These are phyloP conservation scores for Yamadazyma jaroonii DNA, from an alignment of 1,139 yeast species.

Conservation along the genomic window DNA sequence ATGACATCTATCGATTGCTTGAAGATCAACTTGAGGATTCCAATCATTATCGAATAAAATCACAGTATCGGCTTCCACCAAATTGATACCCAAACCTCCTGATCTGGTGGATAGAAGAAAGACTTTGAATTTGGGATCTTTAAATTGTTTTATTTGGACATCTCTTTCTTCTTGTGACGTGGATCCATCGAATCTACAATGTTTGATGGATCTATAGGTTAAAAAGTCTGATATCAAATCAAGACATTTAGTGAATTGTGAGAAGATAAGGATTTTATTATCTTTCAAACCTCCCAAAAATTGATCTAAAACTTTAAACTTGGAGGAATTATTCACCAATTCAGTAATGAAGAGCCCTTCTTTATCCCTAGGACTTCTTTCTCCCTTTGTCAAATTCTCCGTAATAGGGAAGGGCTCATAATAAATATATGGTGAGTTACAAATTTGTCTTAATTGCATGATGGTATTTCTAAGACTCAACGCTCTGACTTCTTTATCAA, in stretches of 20 bases:
- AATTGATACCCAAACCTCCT: constrained; percentile 90
- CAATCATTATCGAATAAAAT: constrained; percentile 90
- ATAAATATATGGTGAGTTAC: constrained; percentile 81
- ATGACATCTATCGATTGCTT: constrained; percentile 95
- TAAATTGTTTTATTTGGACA: constrained; percentile 57
- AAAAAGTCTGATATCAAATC: constrained; percentile 75
- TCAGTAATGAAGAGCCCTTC: constrained; percentile 26
- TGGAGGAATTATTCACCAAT: constrained; percentile 57
- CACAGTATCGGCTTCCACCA: constrained; percentile 86
- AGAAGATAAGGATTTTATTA: constrained; percentile 75
- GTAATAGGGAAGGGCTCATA: constrained; percentile 69
- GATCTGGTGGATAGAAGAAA: constrained; percentile 87
- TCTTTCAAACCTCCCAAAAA: constrained; percentile 51
- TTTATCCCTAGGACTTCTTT: constrained; percentile 20
- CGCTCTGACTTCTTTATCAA: constrained; percentile 21
- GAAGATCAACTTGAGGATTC: constrained; percentile 96
- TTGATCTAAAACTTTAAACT: constrained; percentile 67
- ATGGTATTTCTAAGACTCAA: constrained; percentile 56
- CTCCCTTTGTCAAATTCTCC: constrained; percentile 15
- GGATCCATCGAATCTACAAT: constrained; percentile 76
- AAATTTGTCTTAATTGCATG: constrained; percentile 81
- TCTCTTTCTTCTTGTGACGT: constrained; percentile 66
- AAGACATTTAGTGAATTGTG: constrained; percentile 78
- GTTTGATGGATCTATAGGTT: constrained; percentile 29
- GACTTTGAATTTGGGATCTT: constrained; percentile 33